Evolutionary conservation across 306 rosid genomes (phyloP), one percentile per base, ranked within the genome.

Genomic region (Medicago arabica): DNA sequence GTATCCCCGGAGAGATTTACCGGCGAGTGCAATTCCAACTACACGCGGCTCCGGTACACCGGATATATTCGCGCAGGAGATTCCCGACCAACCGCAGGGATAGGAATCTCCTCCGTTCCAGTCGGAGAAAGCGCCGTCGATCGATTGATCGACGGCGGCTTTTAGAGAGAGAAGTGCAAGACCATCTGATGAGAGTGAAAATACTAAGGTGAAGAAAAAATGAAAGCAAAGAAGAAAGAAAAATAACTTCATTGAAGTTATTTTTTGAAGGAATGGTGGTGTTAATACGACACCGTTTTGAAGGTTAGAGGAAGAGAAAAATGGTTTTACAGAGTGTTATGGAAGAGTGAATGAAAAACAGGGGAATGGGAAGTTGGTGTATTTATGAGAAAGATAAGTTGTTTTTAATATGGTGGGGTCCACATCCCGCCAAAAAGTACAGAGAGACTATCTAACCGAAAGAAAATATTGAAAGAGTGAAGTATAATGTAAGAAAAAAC

Each of bases 101-200:
- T 88, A 85, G 2, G 79, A 0, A 55, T 93, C 97, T 7, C 88
- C 77, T 53, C 85, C 87, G 61, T 79, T 77, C 98, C 97, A 93
- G 80, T 91, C 88, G 72, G 90, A 69, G 85, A 93, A 93, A 1
- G 80, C 82, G 4, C 63, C 65, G 61, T 67, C 63, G 44, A 64
- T 83, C 18, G 88, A 60, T 31, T 83, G 87, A 38, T 91, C 96
- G 8, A 93, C 85, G 76, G 96, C 96, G 38, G 93, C 91, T 50
- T 93, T 93, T 1, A 93, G 92, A 39, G 96, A 87, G 70, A 93
- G 93, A 80, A 93, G 92, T 1, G 97, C 84, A 36, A 91, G 89
- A 34, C 98, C 98, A 71, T 93, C 98, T 4, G 93, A 87, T 34
- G 93, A 84, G 60, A 91, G 90, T n/a, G 93, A 75, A 57, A 67